Percentiles rank a stretch among this genome's conserved stretches.
These are phyloP conservation scores for Trypanosomatidae sp. DNA, from an alignment of 208 protist species.

Conservation along the genomic window DNA sequence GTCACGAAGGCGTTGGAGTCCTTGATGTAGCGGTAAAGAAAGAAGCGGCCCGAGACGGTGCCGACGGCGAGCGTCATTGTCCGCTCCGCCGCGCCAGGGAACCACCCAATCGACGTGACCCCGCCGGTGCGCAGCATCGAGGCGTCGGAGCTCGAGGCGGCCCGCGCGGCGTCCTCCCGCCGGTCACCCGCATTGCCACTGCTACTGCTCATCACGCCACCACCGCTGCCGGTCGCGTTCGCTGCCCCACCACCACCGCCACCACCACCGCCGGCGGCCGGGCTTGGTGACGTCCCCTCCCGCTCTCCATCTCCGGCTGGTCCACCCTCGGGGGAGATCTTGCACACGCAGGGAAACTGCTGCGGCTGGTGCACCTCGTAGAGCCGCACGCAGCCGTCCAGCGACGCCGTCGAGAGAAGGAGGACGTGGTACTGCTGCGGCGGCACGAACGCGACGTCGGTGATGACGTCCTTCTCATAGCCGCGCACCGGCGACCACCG, in stretches of 20 bases:
- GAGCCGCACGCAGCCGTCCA: constrained; percentile 84
- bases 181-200: neutral
- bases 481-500: constrained; percentile 68
- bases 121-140: constrained; percentile 36
- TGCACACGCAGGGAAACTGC: constrained; percentile 69
- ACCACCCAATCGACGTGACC: constrained; percentile 84
- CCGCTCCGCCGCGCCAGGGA: constrained; percentile 69
- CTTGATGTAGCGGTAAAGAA: constrained; percentile 73
- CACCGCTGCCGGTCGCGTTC: too few species aligned
- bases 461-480: constrained; percentile 89
- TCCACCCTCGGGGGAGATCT: constrained; percentile 59
- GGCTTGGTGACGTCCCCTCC: constrained; percentile 5
- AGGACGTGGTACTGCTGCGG: constrained; percentile 76
- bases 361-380: constrained; percentile 82
- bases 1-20: constrained; percentile 52
- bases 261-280: too few species aligned
- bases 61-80: constrained; percentile 85
- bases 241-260: too few species aligned
- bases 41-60: constrained; percentile 73
- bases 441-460: constrained; percentile 86
- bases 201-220: too few species aligned
- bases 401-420: constrained; percentile 82
- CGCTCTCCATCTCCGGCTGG: constrained; percentile 19
- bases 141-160: neutral
- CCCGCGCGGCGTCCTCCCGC: neutral